A percentile compares a stretch with the other conserved stretches of the same genome.
Evolutionary conservation across 176 grass and related monocot genomes (phyloP).

Genomic region (Bonia amplexicaulis): DNA sequence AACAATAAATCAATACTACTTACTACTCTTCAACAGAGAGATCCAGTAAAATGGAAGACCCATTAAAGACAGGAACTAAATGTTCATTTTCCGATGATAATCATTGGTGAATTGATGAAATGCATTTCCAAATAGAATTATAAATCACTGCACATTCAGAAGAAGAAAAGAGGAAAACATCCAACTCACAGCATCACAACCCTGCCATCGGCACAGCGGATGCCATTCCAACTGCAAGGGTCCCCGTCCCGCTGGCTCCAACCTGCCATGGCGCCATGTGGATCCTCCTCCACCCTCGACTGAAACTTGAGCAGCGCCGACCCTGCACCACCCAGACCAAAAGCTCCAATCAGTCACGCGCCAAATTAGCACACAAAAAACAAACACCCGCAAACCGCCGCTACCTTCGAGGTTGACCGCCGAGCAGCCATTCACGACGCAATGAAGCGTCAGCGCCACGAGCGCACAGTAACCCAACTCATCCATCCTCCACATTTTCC

Average conservation of each 20-base stretch:
- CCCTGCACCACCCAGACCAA: slow-evolving; percentile 41
- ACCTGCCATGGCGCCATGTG: slow-evolving; percentile 56
- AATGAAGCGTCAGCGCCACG: slow-evolving; percentile 41
- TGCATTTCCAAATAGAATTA: background rate
- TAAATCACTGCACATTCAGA: background rate
- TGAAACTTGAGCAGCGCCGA: slow-evolving; percentile 64
- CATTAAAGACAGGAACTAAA: background rate
- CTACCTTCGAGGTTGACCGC: slow-evolving; percentile 85
- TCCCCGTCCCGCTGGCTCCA: slow-evolving; percentile 53
- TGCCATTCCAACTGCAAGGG: slow-evolving; percentile 80
- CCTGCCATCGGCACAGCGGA: slow-evolving; percentile 54
- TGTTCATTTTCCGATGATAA: background rate
- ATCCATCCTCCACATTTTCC: slow-evolving; percentile 47
- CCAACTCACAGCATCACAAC: slow-evolving; percentile 75
- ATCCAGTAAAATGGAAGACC: slow-evolving; percentile 30
- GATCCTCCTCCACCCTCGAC: slow-evolving; percentile 68
- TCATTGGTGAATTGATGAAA: background rate
- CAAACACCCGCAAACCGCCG: background rate
- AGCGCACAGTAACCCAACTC: slow-evolving; percentile 33
- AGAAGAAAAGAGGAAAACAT: background rate
- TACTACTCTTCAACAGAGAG: background rate
- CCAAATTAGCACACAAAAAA: slow-evolving; percentile 5
- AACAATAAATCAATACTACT: background rate
- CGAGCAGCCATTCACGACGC: slow-evolving; percentile 43
- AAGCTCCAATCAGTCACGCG: background rate